Evolutionary conservation across 345 rosid species (phyloP).

Genomic region (Citrus medica): DNA sequence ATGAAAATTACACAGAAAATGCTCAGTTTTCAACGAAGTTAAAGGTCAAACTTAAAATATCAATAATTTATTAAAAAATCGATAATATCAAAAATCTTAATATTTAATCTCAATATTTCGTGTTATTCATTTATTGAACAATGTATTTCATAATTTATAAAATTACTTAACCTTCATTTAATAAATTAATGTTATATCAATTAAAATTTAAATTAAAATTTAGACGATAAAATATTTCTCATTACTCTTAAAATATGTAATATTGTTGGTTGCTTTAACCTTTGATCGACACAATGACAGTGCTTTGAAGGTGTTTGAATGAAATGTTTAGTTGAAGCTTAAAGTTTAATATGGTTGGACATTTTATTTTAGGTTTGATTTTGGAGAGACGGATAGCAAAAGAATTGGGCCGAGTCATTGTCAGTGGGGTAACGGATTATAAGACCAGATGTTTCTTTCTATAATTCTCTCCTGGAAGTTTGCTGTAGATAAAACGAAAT

Average conservation of each 20-base stretch:
- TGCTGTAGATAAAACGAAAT: too few species aligned
- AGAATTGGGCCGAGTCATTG: constrained; percentile 58
- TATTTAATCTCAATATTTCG: too few species aligned
- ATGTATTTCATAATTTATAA: too few species aligned
- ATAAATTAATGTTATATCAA: too few species aligned
- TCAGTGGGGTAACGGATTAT: constrained; percentile 29
- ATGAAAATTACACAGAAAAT: constrained; percentile 43
- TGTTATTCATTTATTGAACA: too few species aligned
- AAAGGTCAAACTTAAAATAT: background rate
- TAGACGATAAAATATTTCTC: too few species aligned
- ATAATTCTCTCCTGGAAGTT: too few species aligned
- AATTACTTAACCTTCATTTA: accelerated
- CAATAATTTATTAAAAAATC: constrained; percentile 6
- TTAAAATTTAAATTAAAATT: too few species aligned
- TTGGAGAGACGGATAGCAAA: constrained; percentile 58
- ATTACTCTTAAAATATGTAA: constrained; percentile 37
- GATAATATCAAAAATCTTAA: too few species aligned
- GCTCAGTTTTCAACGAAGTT: constrained; percentile 51
- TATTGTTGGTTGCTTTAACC: constrained; percentile 55
- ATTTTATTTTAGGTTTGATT: constrained; percentile 57
- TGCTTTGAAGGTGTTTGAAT: constrained; percentile 49
- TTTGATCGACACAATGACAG: constrained; percentile 44
- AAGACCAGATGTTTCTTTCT: too few species aligned
- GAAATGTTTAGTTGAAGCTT: constrained; percentile 50
- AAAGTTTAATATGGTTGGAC: constrained; percentile 56